These are phyloP conservation scores for Purshia tridentata DNA, from an alignment of 306 rosid species.

Conservation along the genomic window DNA sequence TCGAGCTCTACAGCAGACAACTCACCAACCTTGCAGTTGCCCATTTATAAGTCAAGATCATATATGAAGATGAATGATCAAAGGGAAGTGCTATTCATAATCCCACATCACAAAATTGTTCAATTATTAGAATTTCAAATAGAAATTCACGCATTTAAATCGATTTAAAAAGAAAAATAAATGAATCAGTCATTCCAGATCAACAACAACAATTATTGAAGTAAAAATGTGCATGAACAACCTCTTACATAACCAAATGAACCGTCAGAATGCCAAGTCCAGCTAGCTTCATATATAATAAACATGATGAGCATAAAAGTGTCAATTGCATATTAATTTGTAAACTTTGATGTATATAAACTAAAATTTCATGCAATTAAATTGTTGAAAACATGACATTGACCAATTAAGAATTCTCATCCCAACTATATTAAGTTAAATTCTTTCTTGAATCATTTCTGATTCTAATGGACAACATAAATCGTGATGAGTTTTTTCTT, in stretches of 20 bases:
- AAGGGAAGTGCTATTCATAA: background rate
- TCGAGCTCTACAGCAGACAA: slow-evolving; percentile 57
- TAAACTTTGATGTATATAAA: background rate
- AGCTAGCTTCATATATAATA: slow-evolving; percentile 15
- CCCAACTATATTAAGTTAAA: background rate
- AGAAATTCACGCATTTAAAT: background rate
- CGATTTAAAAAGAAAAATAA: background rate
- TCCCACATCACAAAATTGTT: background rate
- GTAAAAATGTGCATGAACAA: slow-evolving; percentile 91
- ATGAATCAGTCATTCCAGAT: background rate
- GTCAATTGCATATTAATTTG: background rate
- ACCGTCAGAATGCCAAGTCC: slow-evolving; percentile 24
- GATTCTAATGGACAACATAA: too few relatives aligned
- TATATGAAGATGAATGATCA: background rate
- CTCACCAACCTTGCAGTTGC: slow-evolving; percentile 62
- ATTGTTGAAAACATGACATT: background rate
- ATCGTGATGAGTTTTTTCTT: slow-evolving; percentile 81
- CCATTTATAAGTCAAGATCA: background rate
- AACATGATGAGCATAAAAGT: background rate
- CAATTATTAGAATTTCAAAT: background rate
- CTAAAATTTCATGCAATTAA: slow-evolving; percentile 2
- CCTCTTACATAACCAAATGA: slow-evolving; percentile 49
- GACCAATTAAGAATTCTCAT: background rate
- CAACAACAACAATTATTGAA: too few relatives aligned
- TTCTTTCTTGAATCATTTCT: too few relatives aligned